Evolutionary conservation across 768 basidiomycete genomes (phyloP), one percentile per base, ranked within the genome.

Genomic region (Lenzites betulinus): DNA sequence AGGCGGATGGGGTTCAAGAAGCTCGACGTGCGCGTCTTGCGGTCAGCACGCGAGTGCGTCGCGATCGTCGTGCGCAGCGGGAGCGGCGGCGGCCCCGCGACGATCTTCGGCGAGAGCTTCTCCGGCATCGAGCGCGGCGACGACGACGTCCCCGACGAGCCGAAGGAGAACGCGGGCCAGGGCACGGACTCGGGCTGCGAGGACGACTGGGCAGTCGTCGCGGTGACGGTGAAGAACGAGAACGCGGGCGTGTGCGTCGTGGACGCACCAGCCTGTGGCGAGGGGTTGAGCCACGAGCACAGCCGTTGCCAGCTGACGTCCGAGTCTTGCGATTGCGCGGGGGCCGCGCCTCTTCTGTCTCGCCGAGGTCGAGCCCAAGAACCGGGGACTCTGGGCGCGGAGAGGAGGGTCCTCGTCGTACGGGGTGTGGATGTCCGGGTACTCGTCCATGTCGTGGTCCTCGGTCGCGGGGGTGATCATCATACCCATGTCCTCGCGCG

Each of bases 1-100:
- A 72, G 66, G 48, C 67, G 66, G 63, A 75, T 69, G 54, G 74
- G 71, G 59, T 71, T 70, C 58, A 75, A 66, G 61, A 74, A 68
- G 63, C 70, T 69, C 11, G 73, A 65, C 54, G 67, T 67, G 51
- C 67, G 71, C 18, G 63, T 20, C 63, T 67, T 67, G 36, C 63
- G 42, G 33, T 62, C 62, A 8, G 30, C 41, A 12, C 59, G 60
- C 39, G 54, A 30, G 35, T 44, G 51, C 8, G 64, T 55, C 1
- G 50, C 36, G 42, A 51, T 54, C 18, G 54, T 54, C 8, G 67
- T 58, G 35, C 63, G 64, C 22, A 64, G 54, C n/a, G 60, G 63
- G 35, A 64, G 65, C 22, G 65, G 52, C 8, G 65, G 57, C 9
- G 67, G 62, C 12, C 55, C 51, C 46, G 60, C 43, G 18, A 56